Evolutionary conservation across 2,329 filamentous ascomycete species (phyloP), one percentile per base, ranked within the genome.

Genomic region (Arachnopeziza araneosa): DNA sequence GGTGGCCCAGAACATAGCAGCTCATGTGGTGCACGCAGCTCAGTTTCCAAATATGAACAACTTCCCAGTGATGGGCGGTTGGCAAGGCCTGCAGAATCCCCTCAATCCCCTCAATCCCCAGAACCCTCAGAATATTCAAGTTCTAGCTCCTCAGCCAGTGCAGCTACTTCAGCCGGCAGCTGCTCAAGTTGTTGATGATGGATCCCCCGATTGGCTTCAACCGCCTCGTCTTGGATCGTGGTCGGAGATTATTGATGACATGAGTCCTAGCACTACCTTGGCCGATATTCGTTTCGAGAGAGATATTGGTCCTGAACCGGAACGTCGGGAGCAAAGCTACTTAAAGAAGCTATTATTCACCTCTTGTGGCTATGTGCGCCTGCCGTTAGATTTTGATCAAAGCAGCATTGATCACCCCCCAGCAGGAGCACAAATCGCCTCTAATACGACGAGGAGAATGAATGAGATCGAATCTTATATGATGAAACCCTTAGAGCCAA

Each of bases 211-310:
- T 59, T 70, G 71, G 75, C 58, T 76, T 70, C 61, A 71, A 30
- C 73, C 50, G 75, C 80, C 48, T 55, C 68, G 69, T 24, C 64
- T 67, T 52, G 78, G 78, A 10, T 81, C 78, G 19, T 84, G 82
- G 82, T 69, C 77, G 22, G 68, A 76, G 8, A 65, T 81, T 24
- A 76, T 84, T 57, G 76, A 83, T 64, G 68, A 65, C 12, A 75
- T 83, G 54, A 82, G 79, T 0, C 80, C 81, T 2, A 77, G 79
- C 17, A 69, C 67, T 2, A 78, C 75, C 19, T 71, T 80, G 32
- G 68, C 68, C 50, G 74, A 78, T 60, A 75, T 78, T 48, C 72
- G 75, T 17, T 70, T 74, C 24, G 63, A 68, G 8, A 68, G 71
- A 56, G 75, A 74, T 49, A 69, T 71, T 64, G 66, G 67, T 55